Conservation (phyloP, 208 protist genomes). For the Acanthamoeba royreba region DNA sequence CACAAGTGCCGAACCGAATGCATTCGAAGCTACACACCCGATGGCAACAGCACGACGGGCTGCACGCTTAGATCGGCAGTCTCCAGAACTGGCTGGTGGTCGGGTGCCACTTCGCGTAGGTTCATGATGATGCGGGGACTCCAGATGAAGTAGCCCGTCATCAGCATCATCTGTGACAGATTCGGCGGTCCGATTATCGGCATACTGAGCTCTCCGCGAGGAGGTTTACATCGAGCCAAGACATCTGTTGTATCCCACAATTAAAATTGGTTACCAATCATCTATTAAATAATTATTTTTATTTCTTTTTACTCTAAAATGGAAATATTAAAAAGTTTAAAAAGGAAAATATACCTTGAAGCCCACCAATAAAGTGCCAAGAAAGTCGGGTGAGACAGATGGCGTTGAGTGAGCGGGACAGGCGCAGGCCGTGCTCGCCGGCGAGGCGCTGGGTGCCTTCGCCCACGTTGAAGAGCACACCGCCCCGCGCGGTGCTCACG, state of each 20-base stretch:
- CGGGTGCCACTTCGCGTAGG: background rate
- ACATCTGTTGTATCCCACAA: background rate
- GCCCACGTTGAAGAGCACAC: background rate
- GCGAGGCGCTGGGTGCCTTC: background rate
- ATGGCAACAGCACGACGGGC: background rate
- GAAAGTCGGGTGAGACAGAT: background rate
- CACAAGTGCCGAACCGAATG: too few species aligned
- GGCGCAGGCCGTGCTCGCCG: background rate
- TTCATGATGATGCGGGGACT: background rate
- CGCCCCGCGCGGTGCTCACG: background rate
- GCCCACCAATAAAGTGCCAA: background rate
- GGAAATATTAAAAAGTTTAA: background rate
- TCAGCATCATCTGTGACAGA: background rate
- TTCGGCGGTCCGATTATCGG: background rate
- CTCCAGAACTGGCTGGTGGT: background rate
- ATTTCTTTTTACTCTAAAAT: background rate
- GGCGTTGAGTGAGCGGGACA: background rate
- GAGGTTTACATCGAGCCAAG: background rate
- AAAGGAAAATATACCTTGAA: background rate
- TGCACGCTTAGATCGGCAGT: background rate
- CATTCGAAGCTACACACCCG: too few species aligned
- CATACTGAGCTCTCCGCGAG: background rate
- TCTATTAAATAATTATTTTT: too few species aligned
- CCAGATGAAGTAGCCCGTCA: background rate
- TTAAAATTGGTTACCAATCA: too few species aligned